A percentile compares a stretch with the other conserved stretches of the same genome.
Conservation (phyloP, 306 rosid genomes). For the Cucurbita argyrosperma region DNA sequence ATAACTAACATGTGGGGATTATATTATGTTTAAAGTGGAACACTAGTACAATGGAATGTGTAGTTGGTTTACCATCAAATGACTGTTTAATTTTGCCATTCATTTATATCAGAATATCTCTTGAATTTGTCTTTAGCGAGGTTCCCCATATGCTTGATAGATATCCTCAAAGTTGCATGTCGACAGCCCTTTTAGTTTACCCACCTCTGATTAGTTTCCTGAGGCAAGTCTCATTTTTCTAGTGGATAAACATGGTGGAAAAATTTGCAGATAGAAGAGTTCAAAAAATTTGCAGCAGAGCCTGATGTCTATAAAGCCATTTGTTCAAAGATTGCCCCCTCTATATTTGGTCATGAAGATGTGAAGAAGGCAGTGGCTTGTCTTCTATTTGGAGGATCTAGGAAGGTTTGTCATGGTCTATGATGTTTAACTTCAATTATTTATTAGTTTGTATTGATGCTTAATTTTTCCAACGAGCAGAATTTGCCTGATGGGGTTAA, state of each 20-base stretch:
- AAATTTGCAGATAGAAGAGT: conserved; percentile 70
- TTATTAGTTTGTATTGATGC: conserved; percentile 1
- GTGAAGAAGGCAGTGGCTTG: conserved; percentile 90
- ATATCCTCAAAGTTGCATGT: neutral
- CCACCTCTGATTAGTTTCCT: neutral
- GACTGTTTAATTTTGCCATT: neutral
- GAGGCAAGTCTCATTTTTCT: neutral
- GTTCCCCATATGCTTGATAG: neutral
- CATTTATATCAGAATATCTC: neutral
- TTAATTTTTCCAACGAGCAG: conserved; percentile 29
- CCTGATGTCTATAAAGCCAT: conserved; percentile 64
- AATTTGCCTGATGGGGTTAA: conserved; percentile 90
- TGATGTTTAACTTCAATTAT: neutral
- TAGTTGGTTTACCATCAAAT: neutral
- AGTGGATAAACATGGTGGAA: neutral
- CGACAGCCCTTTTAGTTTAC: neutral
- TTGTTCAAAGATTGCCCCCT: conserved; percentile 90
- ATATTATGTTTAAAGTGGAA: neutral
- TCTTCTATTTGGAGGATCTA: conserved; percentile 90
- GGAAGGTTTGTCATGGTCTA: conserved; percentile 41
- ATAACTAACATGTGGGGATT: neutral
- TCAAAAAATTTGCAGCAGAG: conserved; percentile 76
- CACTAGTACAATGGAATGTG: neutral
- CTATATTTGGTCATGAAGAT: conserved; percentile 91
- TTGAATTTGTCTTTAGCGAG: neutral